Conservation (phyloP, 805 yeast species). For the Sporopachydermia quercuum region DNA sequence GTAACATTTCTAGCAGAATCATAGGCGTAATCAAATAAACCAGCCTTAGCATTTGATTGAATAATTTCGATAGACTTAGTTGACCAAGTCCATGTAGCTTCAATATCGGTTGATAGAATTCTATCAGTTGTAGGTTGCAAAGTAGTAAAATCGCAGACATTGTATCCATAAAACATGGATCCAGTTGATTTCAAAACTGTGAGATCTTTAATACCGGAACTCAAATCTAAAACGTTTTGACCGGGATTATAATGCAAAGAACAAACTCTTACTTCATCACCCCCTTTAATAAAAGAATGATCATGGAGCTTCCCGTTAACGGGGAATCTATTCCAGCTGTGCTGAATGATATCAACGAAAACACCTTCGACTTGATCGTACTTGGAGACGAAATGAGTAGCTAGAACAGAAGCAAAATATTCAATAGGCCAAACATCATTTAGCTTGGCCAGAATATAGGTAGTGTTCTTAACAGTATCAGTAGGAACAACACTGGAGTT, state of each 20-base stretch:
- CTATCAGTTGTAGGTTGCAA: constrained; percentile 73
- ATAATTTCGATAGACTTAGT: constrained; percentile 35
- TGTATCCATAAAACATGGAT: constrained; percentile 81
- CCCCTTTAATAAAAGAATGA: constrained; percentile 78
- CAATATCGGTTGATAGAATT: constrained; percentile 76
- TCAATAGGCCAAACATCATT: constrained; percentile 84
- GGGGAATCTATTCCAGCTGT: constrained; percentile 63
- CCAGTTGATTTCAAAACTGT: constrained; percentile 84
- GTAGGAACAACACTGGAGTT: constrained; percentile 86
- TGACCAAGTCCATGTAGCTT: constrained; percentile 56
- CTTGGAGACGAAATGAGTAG: constrained; percentile 63
- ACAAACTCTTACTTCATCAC: constrained; percentile 57
- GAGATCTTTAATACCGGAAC: constrained; percentile 62
- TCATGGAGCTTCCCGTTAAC: constrained; percentile 66
- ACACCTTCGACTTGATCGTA: constrained; percentile 67
- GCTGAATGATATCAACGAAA: constrained; percentile 52
- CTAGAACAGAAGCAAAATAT: constrained; percentile 74
- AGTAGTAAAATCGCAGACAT: constrained; percentile 80
- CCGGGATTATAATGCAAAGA: constrained; percentile 33
- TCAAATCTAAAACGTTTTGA: constrained; percentile 37
- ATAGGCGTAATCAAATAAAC: constrained; percentile 52
- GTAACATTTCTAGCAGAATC: constrained; percentile 52
- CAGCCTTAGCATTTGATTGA: constrained; percentile 35
- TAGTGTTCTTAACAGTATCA: constrained; percentile 84
- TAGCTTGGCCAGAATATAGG: constrained; percentile 68